Conservation (phyloP, 2,329 filamentous ascomycete genomes). For the Chalaropsis thielavioides region DNA sequence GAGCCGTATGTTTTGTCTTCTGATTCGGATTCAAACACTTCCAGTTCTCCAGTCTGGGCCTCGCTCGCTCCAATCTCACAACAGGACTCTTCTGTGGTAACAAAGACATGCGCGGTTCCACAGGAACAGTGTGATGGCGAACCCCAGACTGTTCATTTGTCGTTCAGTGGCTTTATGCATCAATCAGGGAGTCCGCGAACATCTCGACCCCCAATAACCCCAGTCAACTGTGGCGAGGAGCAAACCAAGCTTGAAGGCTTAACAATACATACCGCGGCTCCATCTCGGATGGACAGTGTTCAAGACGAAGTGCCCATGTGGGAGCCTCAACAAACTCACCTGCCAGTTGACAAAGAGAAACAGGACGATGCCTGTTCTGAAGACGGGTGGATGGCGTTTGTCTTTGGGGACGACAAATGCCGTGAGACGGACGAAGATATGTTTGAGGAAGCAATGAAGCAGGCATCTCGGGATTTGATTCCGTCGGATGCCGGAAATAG, state of each 20-base stretch:
- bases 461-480: background rate
- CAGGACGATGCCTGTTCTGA: background rate
- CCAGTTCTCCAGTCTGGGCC: background rate
- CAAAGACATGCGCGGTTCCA: background rate
- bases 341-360: background rate
- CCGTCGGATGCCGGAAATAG: background rate
- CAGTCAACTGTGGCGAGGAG: background rate
- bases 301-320: background rate
- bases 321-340: background rate
- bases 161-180: background rate
- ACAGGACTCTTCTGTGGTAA: background rate
- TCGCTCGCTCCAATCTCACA: background rate
- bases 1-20: background rate
- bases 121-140: background rate
- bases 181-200: background rate
- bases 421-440: background rate
- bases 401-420: constrained; percentile 4
- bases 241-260: background rate
- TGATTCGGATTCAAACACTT: background rate
- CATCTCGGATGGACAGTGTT: background rate
- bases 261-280: background rate
- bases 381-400: constrained; percentile 15
- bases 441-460: constrained; percentile 8
- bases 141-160: background rate
- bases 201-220: background rate